phyloP scores from a whole-genome alignment of 345 rosid genomes.

The Melastoma malabathricum region DNA sequence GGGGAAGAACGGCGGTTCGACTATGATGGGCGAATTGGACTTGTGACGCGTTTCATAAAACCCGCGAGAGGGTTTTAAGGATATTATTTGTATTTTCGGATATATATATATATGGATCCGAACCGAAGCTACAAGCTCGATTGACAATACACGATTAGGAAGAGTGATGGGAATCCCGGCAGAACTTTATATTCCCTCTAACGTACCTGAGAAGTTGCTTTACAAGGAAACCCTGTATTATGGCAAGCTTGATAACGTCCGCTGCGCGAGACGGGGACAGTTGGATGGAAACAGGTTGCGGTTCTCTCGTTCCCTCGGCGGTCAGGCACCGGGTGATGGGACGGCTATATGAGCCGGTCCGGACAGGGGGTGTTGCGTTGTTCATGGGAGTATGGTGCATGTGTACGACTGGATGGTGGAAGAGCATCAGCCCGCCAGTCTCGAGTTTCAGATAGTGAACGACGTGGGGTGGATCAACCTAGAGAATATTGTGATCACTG shows the following conservation, averaged over 20 bases:
- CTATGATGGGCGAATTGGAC: no score
- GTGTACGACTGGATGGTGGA: slow-evolving; percentile 86
- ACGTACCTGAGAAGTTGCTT: slow-evolving; percentile 57
- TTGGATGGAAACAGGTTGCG: slow-evolving; percentile 76
- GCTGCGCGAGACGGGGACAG: slow-evolving; percentile 68
- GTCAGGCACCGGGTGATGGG: slow-evolving; percentile 93
- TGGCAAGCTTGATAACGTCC: slow-evolving; percentile 63
- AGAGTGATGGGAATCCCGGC: slow-evolving; percentile 32
- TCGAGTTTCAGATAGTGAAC: slow-evolving; percentile 80
- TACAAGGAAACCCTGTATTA: slow-evolving; percentile 72
- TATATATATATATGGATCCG: no score
- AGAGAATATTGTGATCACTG: slow-evolving; percentile 47
- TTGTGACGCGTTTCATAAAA: no score
- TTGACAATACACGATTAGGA: no score
- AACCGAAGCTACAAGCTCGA: no score
- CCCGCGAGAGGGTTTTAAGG: no score
- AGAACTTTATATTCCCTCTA: slow-evolving; percentile 62
- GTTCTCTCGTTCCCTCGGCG: slow-evolving; percentile 37
- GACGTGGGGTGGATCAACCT: slow-evolving; percentile 69
- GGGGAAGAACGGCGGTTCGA: no score
- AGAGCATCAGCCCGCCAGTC: slow-evolving; percentile 61
- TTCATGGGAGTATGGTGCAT: slow-evolving; percentile 83
- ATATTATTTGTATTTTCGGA: no score
- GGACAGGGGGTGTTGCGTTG: slow-evolving; percentile 89
- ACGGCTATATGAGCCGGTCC: slow-evolving; percentile 92